Percentiles rank a stretch among this genome's conserved stretches.
Evolutionary conservation across 768 basidiomycete genomes (phyloP).

Genomic region (Rhodotorula graminis): DNA sequence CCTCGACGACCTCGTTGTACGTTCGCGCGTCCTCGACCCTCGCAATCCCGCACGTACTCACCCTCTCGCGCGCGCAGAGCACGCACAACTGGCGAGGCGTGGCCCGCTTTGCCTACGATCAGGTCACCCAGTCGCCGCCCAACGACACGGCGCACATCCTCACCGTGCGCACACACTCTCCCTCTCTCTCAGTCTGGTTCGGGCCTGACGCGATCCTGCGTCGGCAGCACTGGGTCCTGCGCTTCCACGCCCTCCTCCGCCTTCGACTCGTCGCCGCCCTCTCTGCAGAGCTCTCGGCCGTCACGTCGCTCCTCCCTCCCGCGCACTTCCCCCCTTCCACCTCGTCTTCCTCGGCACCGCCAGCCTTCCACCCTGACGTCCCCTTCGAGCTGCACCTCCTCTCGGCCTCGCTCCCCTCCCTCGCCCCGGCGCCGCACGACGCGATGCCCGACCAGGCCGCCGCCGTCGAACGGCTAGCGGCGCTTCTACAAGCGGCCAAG

Average conservation of each 20-base stretch:
- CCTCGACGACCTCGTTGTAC: slow-evolving; percentile 1
- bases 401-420: neutral
- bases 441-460: neutral
- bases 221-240: slow-evolving; percentile 24
- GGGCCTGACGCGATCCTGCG: neutral
- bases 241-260: slow-evolving; percentile 20
- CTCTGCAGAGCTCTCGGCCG: neutral
- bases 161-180: neutral
- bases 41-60: no score
- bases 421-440: neutral
- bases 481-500: neutral
- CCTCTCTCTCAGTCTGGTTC: neutral
- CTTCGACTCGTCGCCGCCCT: slow-evolving; percentile 7
- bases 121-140: neutral
- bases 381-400: slow-evolving; percentile 23
- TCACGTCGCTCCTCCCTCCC: slow-evolving; percentile 13
- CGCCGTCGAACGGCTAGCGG: neutral
- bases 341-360: neutral
- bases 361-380: slow-evolving; percentile 8
- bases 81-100: slow-evolving; percentile 2
- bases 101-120: slow-evolving; percentile 10
- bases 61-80: no score
- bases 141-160: slow-evolving; percentile 7
- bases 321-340: neutral
- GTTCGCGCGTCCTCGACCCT: no score